Conservation (phyloP, 164 flowering plant species). For the Protea cynaroides region DNA sequence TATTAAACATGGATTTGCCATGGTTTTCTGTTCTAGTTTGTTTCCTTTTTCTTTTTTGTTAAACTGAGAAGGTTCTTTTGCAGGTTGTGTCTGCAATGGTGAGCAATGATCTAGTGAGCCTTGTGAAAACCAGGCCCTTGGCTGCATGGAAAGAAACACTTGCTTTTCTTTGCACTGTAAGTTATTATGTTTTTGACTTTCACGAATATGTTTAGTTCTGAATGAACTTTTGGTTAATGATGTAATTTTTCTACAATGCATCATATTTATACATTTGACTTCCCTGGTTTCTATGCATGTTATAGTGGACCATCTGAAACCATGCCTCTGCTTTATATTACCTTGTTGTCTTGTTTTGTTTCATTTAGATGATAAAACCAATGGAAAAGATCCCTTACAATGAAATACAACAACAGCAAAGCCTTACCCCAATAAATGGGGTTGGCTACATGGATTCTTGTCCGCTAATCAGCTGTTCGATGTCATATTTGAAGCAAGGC, state of each 20-base stretch:
- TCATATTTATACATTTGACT: not conserved
- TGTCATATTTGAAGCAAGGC: no score
- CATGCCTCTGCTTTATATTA: no score
- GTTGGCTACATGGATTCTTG: no score
- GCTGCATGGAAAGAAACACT: conserved; percentile 91
- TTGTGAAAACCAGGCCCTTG: conserved; percentile 79
- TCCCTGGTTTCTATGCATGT: not conserved
- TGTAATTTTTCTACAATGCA: not conserved
- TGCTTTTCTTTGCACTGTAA: conserved; percentile 93
- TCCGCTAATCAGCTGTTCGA: no score
- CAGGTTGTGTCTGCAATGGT: conserved; percentile 87
- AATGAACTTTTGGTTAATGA: not conserved
- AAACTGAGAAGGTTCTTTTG: not conserved
- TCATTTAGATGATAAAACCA: no score
- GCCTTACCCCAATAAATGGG: no score
- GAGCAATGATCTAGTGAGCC: conserved; percentile 83
- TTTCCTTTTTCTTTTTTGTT: no score
- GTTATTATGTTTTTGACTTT: conserved; percentile 18
- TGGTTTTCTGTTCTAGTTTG: no score
- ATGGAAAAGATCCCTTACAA: not conserved
- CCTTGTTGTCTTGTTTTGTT: no score
- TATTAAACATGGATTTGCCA: no score
- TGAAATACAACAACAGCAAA: no score
- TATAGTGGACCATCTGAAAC: not conserved
- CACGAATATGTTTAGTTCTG: not conserved